Conservation (phyloP, 768 basidiomycete genomes). For the Plicaturopsis crispa region DNA sequence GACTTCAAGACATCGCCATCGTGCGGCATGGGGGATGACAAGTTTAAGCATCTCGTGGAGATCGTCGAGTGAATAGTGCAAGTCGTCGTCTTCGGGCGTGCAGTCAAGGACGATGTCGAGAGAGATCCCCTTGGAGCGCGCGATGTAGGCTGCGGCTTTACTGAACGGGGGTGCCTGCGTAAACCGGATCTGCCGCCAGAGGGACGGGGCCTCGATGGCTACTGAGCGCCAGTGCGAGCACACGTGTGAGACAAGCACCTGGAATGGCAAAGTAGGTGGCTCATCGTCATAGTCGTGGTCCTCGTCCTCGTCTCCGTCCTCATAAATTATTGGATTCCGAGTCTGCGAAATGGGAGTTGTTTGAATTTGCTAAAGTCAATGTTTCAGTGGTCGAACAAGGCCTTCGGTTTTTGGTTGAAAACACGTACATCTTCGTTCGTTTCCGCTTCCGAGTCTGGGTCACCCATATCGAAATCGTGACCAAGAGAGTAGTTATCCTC, state of each 20-base stretch:
- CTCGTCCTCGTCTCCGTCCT: neutral
- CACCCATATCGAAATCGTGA: slow-evolving; percentile 14
- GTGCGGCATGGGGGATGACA: slow-evolving; percentile 44
- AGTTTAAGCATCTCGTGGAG: slow-evolving; percentile 20
- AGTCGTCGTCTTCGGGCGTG: slow-evolving; percentile 14
- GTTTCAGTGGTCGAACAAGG: too few species aligned
- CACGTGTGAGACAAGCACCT: slow-evolving; percentile 53
- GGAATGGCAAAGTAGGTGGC: slow-evolving; percentile 26
- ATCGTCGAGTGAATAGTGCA: slow-evolving; percentile 11
- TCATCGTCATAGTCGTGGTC: slow-evolving; percentile 13
- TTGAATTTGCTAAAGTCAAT: too few species aligned
- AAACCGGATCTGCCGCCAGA: slow-evolving; percentile 49
- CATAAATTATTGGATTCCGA: too few species aligned
- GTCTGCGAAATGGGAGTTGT: too few species aligned
- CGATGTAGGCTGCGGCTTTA: slow-evolving; percentile 34
- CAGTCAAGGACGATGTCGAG: slow-evolving; percentile 23
- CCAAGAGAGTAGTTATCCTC: slow-evolving; percentile 17
- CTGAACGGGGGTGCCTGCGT: slow-evolving; percentile 32
- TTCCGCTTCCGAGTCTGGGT: slow-evolving; percentile 13
- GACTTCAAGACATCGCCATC: slow-evolving; percentile 47
- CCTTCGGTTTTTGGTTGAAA: too few species aligned
- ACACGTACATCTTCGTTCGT: slow-evolving; percentile 3
- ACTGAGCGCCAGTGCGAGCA: slow-evolving; percentile 52
- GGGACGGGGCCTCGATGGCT: slow-evolving; percentile 41
- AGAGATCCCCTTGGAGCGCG: slow-evolving; percentile 44